Percentiles rank a stretch among this genome's conserved stretches.
Evolutionary conservation across 306 rosid species (phyloP).

Genomic region (Nissolia schottii): DNA sequence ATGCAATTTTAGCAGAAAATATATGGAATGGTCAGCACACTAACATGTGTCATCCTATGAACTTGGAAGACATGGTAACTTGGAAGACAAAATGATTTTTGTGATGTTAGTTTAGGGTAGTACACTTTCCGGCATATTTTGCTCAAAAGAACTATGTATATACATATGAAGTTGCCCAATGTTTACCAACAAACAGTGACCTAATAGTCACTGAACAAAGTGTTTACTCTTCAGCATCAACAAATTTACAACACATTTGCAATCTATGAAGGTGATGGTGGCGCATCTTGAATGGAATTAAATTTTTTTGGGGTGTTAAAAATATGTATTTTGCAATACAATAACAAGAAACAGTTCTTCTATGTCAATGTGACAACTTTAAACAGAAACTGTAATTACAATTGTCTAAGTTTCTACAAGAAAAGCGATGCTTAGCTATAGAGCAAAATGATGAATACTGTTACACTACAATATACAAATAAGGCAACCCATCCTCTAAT

Average conservation of each 20-base stretch:
- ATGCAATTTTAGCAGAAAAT: slow-evolving; percentile 76
- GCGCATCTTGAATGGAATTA: background rate
- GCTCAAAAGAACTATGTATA: slow-evolving; percentile 10
- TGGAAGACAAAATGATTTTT: slow-evolving; percentile 22
- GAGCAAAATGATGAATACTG: slow-evolving; percentile 49
- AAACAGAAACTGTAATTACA: background rate
- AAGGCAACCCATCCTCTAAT: slow-evolving; percentile 65
- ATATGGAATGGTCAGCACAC: slow-evolving; percentile 74
- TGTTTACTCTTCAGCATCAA: background rate
- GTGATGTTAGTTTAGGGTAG: slow-evolving; percentile 6
- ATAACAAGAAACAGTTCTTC: background rate
- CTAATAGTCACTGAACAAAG: background rate
- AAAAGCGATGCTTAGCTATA: slow-evolving; percentile 32
- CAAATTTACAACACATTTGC: background rate
- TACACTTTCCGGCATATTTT: background rate
- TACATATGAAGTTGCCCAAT: background rate
- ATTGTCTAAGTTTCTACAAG: background rate
- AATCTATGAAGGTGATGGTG: slow-evolving; percentile 10
- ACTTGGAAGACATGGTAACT: slow-evolving; percentile 59
- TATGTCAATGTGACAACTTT: slow-evolving; percentile 4
- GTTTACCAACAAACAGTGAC: background rate
- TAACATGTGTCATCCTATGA: slow-evolving; percentile 71
- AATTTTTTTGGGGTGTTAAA: background rate
- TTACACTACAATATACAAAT: slow-evolving; percentile 57
- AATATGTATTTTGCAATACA: background rate